Percentiles rank a stretch among this genome's conserved stretches.
Conservation (phyloP, 2,329 filamentous ascomycete species). For the Trichoderma atroviride region DNA sequence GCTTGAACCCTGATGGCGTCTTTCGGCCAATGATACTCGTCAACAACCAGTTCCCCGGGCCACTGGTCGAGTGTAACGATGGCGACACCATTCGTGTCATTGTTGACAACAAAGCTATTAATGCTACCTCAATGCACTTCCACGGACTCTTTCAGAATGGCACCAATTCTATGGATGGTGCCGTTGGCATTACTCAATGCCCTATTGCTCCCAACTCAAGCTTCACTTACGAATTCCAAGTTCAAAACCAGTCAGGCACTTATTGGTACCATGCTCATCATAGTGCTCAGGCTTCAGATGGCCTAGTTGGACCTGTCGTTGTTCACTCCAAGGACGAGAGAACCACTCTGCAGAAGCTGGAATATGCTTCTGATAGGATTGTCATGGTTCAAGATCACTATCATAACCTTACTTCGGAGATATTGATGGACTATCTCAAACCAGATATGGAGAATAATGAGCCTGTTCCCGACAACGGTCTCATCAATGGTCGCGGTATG, state of each 20-base stretch:
- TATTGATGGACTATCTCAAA: conserved; percentile 58
- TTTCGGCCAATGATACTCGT: conserved; percentile 66
- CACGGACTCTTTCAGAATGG: conserved; percentile 79
- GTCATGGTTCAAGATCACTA: conserved; percentile 76
- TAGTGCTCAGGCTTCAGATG: conserved; percentile 67
- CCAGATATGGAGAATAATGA: conserved; percentile 61
- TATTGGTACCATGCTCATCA: conserved; percentile 69
- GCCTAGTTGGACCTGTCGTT: conserved; percentile 67
- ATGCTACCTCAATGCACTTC: conserved; percentile 72
- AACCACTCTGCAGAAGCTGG: conserved; percentile 33
- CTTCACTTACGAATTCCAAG: conserved; percentile 69
- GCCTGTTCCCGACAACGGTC: conserved; percentile 65
- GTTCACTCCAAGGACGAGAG: conserved; percentile 59
- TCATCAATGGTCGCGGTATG: conserved; percentile 61
- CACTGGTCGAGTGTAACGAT: conserved; percentile 71
- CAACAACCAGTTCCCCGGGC: conserved; percentile 75
- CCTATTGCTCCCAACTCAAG: conserved; percentile 63
- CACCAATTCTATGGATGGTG: conserved; percentile 74
- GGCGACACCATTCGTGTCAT: conserved; percentile 73
- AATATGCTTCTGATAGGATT: conserved; percentile 54
- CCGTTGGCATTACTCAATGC: conserved; percentile 68
- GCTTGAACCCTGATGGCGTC: conserved; percentile 63
- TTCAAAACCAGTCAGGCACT: conserved; percentile 53
- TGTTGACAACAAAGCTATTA: conserved; percentile 66
- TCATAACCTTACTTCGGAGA: conserved; percentile 56